These are phyloP conservation scores for Emericellopsis terricola DNA, from an alignment of 495 filamentous ascomycete species.

Conservation along the genomic window DNA sequence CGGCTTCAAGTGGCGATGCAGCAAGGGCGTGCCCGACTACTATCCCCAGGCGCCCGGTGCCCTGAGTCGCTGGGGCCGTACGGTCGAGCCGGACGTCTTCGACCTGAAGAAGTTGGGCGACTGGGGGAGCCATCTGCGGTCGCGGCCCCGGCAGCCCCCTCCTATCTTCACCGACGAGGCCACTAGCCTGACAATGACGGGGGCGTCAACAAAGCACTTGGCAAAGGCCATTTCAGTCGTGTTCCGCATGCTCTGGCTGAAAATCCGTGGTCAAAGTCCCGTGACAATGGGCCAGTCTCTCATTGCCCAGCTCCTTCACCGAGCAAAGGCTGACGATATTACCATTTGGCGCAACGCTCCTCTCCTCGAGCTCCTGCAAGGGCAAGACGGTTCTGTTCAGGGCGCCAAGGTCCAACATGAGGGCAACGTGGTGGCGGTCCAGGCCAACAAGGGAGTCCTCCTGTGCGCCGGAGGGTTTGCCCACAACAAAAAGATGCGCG, in stretches of 20 bases:
- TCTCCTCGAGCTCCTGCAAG: conserved; percentile 1
- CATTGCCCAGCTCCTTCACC: conserved; percentile 6
- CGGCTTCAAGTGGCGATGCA: conserved; percentile 4
- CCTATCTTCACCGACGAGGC: neutral
- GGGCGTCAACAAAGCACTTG: neutral
- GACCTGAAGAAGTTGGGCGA: conserved; percentile 8
- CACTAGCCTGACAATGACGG: neutral
- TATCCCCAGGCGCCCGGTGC: conserved; percentile 4
- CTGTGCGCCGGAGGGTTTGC: conserved; percentile 11
- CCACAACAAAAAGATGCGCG: neutral
- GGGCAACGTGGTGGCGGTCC: conserved; percentile 4
- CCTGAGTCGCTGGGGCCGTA: conserved; percentile 3
- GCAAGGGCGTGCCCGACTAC: conserved; percentile 9
- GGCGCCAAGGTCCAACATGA: conserved; percentile 4
- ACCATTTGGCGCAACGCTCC: conserved; percentile 5
- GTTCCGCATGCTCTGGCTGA: neutral
- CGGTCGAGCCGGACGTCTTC: conserved; percentile 7
- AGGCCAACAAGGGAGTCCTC: conserved; percentile 7
- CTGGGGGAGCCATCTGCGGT: neutral
- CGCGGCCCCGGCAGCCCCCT: neutral
- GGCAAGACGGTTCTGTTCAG: neutral
- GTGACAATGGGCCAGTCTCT: conserved; percentile 4
- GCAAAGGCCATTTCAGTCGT: neutral
- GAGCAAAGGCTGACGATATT: conserved; percentile 1
- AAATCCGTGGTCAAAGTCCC: conserved; percentile 2